Conservation (phyloP, 768 basidiomycete genomes). For the Termitomyces sp. region DNA sequence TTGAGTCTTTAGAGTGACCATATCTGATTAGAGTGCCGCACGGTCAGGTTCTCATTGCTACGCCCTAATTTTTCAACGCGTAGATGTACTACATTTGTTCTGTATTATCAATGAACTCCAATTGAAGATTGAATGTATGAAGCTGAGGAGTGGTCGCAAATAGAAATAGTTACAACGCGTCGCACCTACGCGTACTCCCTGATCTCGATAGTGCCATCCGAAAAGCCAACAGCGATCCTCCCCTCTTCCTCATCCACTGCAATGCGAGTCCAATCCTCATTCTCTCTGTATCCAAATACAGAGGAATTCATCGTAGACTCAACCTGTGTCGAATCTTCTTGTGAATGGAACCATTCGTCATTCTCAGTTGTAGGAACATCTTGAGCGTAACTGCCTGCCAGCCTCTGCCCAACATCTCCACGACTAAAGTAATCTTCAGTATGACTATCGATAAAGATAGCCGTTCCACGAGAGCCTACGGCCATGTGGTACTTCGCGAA, state of each 20-base stretch:
- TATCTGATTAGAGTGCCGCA: not conserved
- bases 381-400: conserved; percentile 37
- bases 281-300: conserved; percentile 39
- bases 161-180: not conserved
- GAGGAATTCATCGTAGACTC: conserved; percentile 28
- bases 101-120: conserved; percentile 3
- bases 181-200: conserved; percentile 38
- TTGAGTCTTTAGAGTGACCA: not conserved
- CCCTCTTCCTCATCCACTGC: conserved; percentile 44
- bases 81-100: conserved; percentile 1
- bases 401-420: conserved; percentile 48
- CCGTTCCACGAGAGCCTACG: conserved; percentile 54
- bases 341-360: conserved; percentile 11
- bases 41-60: conserved; percentile 50
- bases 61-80: conserved; percentile 19
- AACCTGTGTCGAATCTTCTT: conserved; percentile 19
- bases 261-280: conserved; percentile 44
- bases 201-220: conserved; percentile 44
- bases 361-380: conserved; percentile 9
- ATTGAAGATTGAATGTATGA: not conserved
- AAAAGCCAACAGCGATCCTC: conserved; percentile 34
- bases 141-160: not conserved
- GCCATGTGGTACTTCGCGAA: conserved; percentile 49
- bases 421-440: conserved; percentile 42
- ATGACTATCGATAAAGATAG: conserved; percentile 62